These are phyloP conservation scores for Cyamopsis tetragonoloba DNA, from an alignment of 306 rosid genomes.

Conservation along the genomic window DNA sequence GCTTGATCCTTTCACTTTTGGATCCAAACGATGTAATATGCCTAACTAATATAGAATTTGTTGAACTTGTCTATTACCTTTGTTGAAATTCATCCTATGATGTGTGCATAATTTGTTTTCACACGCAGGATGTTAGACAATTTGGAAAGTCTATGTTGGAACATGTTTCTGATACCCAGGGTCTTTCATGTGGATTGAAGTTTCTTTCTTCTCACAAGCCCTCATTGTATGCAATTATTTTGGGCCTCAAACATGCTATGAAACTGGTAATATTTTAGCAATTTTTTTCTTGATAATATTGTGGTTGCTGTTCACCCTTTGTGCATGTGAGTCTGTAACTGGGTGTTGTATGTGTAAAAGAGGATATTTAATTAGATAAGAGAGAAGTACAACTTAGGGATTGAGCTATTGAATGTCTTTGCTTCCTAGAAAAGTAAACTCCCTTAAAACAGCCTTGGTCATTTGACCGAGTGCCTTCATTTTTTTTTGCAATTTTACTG, in stretches of 20 bases:
- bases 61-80: constrained; percentile 2
- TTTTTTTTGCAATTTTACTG: constrained; percentile 21
- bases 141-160: constrained; percentile 89
- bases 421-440: neutral
- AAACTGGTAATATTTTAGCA: constrained; percentile 62
- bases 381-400: neutral
- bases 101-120: constrained; percentile 19
- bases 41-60: constrained; percentile 9
- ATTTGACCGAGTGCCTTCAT: neutral
- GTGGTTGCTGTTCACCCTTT: constrained; percentile 14
- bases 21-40: constrained; percentile 80
- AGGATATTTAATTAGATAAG: constrained; percentile 11
- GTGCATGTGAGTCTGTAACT: neutral
- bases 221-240: constrained; percentile 53
- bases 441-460: neutral
- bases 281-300: constrained; percentile 24
- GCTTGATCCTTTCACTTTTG: constrained; percentile 81
- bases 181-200: constrained; percentile 81
- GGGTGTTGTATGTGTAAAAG: neutral
- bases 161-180: constrained; percentile 73
- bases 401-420: neutral
- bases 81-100: constrained; percentile 8
- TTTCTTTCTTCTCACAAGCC: constrained; percentile 66
- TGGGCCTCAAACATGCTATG: constrained; percentile 87
- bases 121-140: constrained; percentile 68